Evolutionary conservation across 257 asterid species (phyloP), one percentile per base, ranked within the genome.

Genomic region (Linderniella brevidens): DNA sequence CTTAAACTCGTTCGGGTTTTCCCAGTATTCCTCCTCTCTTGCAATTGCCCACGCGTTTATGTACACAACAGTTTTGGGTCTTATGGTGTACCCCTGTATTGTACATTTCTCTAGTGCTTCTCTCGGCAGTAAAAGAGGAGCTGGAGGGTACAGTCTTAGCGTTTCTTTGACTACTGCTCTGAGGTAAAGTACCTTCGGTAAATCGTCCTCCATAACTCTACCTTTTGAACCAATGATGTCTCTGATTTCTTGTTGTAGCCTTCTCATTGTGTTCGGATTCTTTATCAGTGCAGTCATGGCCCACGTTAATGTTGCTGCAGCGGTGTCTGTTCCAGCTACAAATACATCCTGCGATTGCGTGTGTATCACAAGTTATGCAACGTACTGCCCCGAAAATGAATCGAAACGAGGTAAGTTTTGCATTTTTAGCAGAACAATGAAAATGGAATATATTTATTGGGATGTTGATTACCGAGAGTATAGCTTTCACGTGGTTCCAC

Each of bases 41-140:
- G 72, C 76, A 17, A 75, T 65, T 6, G 72, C 83, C 77, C 79
- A 71, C 4, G 69, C 73, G 46, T 75, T 75, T 19, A 75, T 11
- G 35, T 43, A 52, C 4, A 68, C 79, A 12, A 46, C 1, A 1
- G 83, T 75, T 35, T 65, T 60, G 8, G 76, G 41, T 8, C 42
- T 67, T 17, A 75, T 60, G 9, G 46, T 8, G 17, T 65, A 68
- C 1, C 76, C 77, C 8, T 35, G 45, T 5, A 75, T 39, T 1
- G 15, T 17, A 59, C 74, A 64, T 0, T 18, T 35, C 1, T 50
- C 37, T 1, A 40, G 18, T 4, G 83, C 45, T 53, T 71, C 66
- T 43, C 74, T 56, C 0, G 76, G 79, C 8, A 68, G 13, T 13
- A 72, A 63, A 13, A 75, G 56, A 4, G 79, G 77, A 0, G 67